Conservation (phyloP, 371 early-diverging fungal species). For the Chytridium lagenaria region DNA sequence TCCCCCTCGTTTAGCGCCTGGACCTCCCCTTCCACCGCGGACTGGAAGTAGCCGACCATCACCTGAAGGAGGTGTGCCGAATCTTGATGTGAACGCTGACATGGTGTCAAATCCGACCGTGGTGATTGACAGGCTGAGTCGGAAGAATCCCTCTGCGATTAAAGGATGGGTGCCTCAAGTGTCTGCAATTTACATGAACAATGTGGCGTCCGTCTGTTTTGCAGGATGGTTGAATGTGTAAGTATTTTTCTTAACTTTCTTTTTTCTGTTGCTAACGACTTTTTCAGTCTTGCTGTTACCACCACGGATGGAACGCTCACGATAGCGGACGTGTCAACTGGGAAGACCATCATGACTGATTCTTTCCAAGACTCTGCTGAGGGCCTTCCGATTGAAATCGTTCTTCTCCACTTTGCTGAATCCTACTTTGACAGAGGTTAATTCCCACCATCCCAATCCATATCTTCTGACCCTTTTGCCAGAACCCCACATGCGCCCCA, state of each 20-base stretch:
- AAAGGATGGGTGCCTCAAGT: conserved; percentile 13
- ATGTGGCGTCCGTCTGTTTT: not conserved
- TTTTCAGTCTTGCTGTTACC: conserved; percentile 1
- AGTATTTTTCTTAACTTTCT: not conserved
- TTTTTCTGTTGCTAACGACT: not conserved
- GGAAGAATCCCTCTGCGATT: not conserved
- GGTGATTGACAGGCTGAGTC: not conserved
- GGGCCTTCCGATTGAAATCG: conserved; percentile 10
- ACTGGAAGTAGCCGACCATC: not conserved
- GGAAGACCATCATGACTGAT: conserved; percentile 1
- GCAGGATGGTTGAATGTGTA: conserved; percentile 19
- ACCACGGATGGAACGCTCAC: not conserved
- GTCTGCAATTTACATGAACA: conserved; percentile 15
- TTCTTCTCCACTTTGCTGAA: conserved; percentile 15
- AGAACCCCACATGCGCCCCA: conserved; percentile 4
- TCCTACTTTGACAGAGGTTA: conserved; percentile 17
- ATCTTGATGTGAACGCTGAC: not conserved
- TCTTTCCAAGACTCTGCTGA: not conserved
- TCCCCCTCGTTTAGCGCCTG: not conserved
- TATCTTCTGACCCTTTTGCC: not conserved
- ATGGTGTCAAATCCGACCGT: conserved; percentile 9
- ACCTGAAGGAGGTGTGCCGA: too few relatives aligned
- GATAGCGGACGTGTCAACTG: conserved; percentile 2
- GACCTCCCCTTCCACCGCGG: conserved; percentile 10
- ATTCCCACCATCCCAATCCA: not conserved